Conservation (phyloP, 108 stramenopile species). For the Cyclostephanos tholiformis region DNA sequence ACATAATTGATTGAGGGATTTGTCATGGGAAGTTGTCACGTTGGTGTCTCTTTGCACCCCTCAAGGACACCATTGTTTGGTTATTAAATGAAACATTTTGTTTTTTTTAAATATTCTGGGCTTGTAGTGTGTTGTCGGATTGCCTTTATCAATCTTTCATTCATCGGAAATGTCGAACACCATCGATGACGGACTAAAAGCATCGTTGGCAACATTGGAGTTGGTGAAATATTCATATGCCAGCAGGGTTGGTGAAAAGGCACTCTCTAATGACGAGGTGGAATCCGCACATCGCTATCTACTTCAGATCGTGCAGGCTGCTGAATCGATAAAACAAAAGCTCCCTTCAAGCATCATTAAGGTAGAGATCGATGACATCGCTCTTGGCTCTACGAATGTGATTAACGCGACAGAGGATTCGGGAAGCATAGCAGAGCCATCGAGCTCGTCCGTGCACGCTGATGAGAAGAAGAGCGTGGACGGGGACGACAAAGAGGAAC, state of each 20-base stretch:
- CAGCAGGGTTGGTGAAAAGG: conserved; percentile 5
- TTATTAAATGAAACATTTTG: too few species aligned
- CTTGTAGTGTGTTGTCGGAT: too few species aligned
- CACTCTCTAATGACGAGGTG: conserved; percentile 31
- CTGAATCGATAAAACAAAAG: conserved; percentile 39
- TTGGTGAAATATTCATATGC: conserved; percentile 14
- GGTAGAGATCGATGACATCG: neutral
- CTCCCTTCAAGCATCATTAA: neutral
- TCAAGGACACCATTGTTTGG: too few species aligned
- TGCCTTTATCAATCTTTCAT: neutral
- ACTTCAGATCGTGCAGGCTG: conserved; percentile 34
- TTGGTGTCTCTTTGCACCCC: too few species aligned
- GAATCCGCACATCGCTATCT: conserved; percentile 22
- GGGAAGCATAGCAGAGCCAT: neutral
- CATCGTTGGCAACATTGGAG: conserved; percentile 38
- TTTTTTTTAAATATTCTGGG: too few species aligned
- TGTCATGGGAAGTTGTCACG: too few species aligned
- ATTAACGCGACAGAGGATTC: neutral
- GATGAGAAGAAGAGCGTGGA: neutral
- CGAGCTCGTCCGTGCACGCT: neutral
- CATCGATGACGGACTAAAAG: conserved; percentile 31
- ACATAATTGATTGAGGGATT: too few species aligned
- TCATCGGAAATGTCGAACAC: neutral
- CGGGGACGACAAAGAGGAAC: neutral
- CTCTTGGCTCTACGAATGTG: neutral